Percentiles rank a stretch among this genome's conserved stretches.
Conservation (phyloP, 176 grass and related monocot genomes). For the Avena atlantica region DNA sequence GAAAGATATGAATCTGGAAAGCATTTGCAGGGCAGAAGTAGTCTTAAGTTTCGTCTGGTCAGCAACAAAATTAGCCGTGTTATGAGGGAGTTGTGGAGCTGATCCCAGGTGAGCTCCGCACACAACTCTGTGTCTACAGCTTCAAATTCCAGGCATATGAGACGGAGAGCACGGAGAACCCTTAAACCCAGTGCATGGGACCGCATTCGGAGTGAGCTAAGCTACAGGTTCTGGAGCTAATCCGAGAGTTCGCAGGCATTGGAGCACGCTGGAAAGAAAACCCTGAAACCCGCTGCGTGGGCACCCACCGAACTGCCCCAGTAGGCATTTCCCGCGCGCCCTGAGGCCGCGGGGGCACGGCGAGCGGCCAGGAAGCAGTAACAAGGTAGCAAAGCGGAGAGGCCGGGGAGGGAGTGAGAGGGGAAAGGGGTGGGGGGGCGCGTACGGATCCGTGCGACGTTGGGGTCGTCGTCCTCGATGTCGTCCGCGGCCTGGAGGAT, state of each 20-base stretch:
- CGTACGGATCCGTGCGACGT: slow-evolving; percentile 83
- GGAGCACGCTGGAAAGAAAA: not conserved
- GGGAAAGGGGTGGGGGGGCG: not conserved
- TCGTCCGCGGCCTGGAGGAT: slow-evolving; percentile 88
- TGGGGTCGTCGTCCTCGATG: slow-evolving; percentile 84
- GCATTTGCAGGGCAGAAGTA: not conserved
- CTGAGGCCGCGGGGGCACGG: not conserved
- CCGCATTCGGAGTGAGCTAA: not conserved
- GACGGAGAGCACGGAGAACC: not conserved
- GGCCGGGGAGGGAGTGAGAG: not conserved
- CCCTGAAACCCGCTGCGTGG: not conserved
- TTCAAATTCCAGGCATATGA: not conserved
- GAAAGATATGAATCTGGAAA: not conserved
- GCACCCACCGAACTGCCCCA: not conserved
- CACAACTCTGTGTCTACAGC: too few species aligned
- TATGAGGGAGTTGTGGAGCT: not conserved
- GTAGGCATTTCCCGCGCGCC: not conserved
- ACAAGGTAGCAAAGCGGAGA: not conserved
- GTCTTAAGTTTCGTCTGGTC: not conserved
- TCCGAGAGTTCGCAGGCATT: not conserved
- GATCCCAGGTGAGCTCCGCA: not conserved
- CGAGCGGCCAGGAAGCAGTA: not conserved
- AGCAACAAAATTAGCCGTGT: not conserved
- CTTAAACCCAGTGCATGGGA: not conserved
- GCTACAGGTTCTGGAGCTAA: not conserved